Evolutionary conservation across 345 rosid genomes (phyloP).

Genomic region (Populus tremula): DNA sequence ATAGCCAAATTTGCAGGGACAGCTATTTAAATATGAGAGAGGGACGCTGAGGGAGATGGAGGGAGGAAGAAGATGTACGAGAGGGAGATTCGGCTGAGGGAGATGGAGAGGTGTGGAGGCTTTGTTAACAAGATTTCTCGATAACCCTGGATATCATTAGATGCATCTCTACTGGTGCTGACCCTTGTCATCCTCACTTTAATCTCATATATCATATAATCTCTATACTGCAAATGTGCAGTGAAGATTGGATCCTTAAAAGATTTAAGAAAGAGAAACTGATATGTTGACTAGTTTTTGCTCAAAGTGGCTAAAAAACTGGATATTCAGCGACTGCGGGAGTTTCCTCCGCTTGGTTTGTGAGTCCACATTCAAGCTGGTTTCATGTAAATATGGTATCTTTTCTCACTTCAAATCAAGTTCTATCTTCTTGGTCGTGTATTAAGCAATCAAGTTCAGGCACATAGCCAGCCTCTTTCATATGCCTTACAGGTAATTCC

Average conservation of each 20-base stretch:
- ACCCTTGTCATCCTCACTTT: background rate
- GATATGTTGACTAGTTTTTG: background rate
- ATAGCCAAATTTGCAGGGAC: too few relatives aligned
- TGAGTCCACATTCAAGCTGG: background rate
- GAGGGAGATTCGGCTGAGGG: too few relatives aligned
- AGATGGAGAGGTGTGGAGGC: too few relatives aligned
- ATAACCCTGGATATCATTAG: background rate
- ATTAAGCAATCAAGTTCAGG: conserved; percentile 44
- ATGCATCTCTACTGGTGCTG: background rate
- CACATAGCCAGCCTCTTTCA: conserved; percentile 53
- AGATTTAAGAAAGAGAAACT: background rate
- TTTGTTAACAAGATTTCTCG: too few relatives aligned
- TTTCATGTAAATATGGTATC: background rate
- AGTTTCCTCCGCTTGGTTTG: background rate
- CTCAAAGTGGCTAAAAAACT: background rate
- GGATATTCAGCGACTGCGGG: background rate
- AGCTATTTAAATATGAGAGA: too few relatives aligned
- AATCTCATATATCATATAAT: background rate
- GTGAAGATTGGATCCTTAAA: background rate
- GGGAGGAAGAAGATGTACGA: too few relatives aligned
- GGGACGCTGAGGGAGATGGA: too few relatives aligned
- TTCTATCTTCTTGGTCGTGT: conserved; percentile 43
- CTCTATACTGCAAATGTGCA: background rate
- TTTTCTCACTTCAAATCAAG: conserved; percentile 22
- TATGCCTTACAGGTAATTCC: conserved; percentile 47